Conservation (phyloP, 2,329 filamentous ascomycete genomes). For the Nothopassalora personata region DNA sequence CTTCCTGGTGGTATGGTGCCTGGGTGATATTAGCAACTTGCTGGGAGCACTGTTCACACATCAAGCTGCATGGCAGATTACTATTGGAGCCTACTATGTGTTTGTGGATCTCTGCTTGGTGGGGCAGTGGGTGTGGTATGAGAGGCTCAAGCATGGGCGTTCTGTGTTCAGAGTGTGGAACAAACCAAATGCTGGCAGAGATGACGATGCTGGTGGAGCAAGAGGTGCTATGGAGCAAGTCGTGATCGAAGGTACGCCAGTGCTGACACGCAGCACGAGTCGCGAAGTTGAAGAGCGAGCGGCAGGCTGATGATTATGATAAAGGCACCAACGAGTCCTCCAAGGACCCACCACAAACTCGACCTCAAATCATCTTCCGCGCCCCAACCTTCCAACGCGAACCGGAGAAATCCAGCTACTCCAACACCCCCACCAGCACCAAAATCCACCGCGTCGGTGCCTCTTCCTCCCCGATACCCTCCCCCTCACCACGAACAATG, state of each 20-base stretch:
- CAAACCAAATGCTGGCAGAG: constrained; percentile 10
- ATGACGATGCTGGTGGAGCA: constrained; percentile 13
- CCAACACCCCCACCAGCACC: constrained; percentile 20
- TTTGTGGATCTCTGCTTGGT: constrained; percentile 59
- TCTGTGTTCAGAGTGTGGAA: constrained; percentile 37
- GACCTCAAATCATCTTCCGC: constrained; percentile 29
- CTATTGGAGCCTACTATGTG: constrained; percentile 61
- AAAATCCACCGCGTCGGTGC: constrained; percentile 28
- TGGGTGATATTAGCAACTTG: constrained; percentile 60
- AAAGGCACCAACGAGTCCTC: constrained; percentile 8
- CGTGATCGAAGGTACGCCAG: constrained; percentile 30
- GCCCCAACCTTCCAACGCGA: constrained; percentile 28
- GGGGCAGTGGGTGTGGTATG: constrained; percentile 62
- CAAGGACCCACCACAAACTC: constrained; percentile 11
- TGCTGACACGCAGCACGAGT: constrained; percentile 9
- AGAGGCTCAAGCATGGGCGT: constrained; percentile 48
- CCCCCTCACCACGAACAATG: constrained; percentile 43
- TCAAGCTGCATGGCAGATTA: constrained; percentile 62
- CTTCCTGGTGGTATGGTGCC: constrained; percentile 61
- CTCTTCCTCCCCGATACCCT: constrained; percentile 38
- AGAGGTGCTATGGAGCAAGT: constrained; percentile 25
- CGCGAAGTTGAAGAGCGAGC: constrained; percentile 1
- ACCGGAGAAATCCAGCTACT: constrained; percentile 21
- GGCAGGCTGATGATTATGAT: constrained; percentile 9
- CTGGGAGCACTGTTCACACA: constrained; percentile 58